Percentiles rank a stretch among this genome's conserved stretches.
Conservation (phyloP, 2,329 filamentous ascomycete genomes). For the Rugonectria rugulosa region DNA sequence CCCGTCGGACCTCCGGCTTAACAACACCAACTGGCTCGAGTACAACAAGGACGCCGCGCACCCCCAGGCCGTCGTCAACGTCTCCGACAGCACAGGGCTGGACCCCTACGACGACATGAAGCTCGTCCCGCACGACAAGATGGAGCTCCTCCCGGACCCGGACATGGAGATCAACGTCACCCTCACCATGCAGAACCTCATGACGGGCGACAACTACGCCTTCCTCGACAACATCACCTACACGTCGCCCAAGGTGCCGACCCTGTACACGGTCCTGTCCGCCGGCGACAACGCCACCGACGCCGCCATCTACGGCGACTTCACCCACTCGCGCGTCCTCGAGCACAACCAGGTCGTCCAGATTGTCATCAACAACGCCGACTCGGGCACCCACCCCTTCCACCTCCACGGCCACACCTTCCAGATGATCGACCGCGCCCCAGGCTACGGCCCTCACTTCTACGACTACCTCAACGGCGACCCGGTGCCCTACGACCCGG, state of each 20-base stretch:
- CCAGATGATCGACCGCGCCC: constrained; percentile 67
- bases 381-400: constrained; percentile 76
- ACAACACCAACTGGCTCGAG: constrained; percentile 69
- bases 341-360: constrained; percentile 72
- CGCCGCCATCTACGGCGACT: constrained; percentile 69
- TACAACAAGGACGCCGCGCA: constrained; percentile 58
- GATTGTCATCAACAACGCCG: constrained; percentile 78
- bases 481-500: constrained; percentile 45
- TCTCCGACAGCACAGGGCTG: constrained; percentile 60
- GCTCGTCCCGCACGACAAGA: constrained; percentile 73
- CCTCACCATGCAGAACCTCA: constrained; percentile 61
- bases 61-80: constrained; percentile 55
- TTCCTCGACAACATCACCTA: constrained; percentile 84
- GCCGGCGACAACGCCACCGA: constrained; percentile 66
- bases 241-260: constrained; percentile 75
- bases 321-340: constrained; percentile 73
- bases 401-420: constrained; percentile 82
- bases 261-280: constrained; percentile 78
- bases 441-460: constrained; percentile 10
- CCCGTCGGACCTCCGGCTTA: constrained; percentile 72
- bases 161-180: constrained; percentile 72
- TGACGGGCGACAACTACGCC: constrained; percentile 67
- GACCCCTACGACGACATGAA: constrained; percentile 77
- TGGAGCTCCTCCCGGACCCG: constrained; percentile 66
- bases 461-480: constrained; percentile 64